phyloP scores from a whole-genome alignment of 495 filamentous ascomycete genomes.

The Podospora comata region DNA sequence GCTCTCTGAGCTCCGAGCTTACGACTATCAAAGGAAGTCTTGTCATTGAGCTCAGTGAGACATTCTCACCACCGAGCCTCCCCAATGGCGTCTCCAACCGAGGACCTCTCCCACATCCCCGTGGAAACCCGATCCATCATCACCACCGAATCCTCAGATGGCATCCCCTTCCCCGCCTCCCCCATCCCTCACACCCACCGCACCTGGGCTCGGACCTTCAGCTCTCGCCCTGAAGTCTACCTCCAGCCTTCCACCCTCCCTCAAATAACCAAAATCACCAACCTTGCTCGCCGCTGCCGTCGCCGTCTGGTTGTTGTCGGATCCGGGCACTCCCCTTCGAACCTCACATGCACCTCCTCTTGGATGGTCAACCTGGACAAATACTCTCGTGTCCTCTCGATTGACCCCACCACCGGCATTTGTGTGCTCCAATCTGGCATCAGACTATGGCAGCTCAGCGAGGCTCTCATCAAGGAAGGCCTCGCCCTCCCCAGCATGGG shows the following conservation, averaged over 20 bases:
- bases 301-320: conserved; percentile 78
- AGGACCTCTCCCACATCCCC: conserved; percentile 19
- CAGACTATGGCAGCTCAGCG: conserved; percentile 65
- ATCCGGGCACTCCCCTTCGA: conserved; percentile 85
- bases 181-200: conserved; percentile 66
- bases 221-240: conserved; percentile 82
- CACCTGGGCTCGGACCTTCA: conserved; percentile 96
- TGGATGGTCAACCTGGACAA: conserved; percentile 94
- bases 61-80: neutral
- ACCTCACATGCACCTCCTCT: conserved; percentile 87
- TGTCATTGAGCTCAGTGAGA: neutral
- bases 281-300: conserved; percentile 74
- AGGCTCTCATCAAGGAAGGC: conserved; percentile 65
- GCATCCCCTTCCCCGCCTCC: conserved; percentile 71
- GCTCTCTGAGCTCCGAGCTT: neutral
- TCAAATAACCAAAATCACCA: conserved; percentile 81
- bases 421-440: conserved; percentile 86
- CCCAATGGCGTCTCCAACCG: conserved; percentile 19
- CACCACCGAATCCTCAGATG: conserved; percentile 27
- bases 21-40: too few species aligned
- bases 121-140: conserved; percentile 25
- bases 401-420: conserved; percentile 59
- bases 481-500: conserved; percentile 85
- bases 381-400: conserved; percentile 65
- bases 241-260: conserved; percentile 71